phyloP scores from a whole-genome alignment of 768 basidiomycete species.

The Solioccasus polychromus region DNA sequence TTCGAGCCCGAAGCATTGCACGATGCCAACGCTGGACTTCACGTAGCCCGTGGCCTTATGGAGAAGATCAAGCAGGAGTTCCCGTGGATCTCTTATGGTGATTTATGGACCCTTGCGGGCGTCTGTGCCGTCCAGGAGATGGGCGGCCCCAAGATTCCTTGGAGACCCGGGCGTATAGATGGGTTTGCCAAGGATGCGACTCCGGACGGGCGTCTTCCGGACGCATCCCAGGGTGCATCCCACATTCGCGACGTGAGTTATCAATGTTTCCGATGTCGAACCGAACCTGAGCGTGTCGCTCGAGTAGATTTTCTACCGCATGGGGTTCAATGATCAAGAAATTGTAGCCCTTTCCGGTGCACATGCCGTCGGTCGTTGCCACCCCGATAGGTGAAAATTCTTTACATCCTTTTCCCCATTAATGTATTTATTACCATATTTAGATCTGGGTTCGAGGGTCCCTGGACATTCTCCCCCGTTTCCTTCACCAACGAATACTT shows the following conservation, averaged over 20 bases:
- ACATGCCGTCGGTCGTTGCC: slow-evolving; percentile 95
- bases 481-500: slow-evolving; percentile 85
- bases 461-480: slow-evolving; percentile 94
- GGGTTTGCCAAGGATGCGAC: slow-evolving; percentile 72
- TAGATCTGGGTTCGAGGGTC: slow-evolving; percentile 80
- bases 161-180: slow-evolving; percentile 92
- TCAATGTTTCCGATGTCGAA: neutral
- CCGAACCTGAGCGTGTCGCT: neutral
- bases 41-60: slow-evolving; percentile 78
- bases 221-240: slow-evolving; percentile 77
- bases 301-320: slow-evolving; percentile 63
- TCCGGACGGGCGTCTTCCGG: slow-evolving; percentile 88
- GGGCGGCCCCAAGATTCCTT: slow-evolving; percentile 88
- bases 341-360: slow-evolving; percentile 94
- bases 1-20: slow-evolving; percentile 88
- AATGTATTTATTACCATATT: too few species aligned
- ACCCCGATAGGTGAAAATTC: slow-evolving; percentile 66
- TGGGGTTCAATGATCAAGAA: slow-evolving; percentile 95
- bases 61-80: slow-evolving; percentile 85
- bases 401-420: too few species aligned
- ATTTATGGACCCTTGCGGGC: slow-evolving; percentile 95
- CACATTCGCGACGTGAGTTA: slow-evolving; percentile 73
- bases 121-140: slow-evolving; percentile 92
- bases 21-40: slow-evolving; percentile 78
- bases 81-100: slow-evolving; percentile 94